A percentile compares a stretch with the other conserved stretches of the same genome.
These are phyloP conservation scores for Lepiota brunneoincarnata DNA, from an alignment of 768 basidiomycete genomes.

Conservation along the genomic window DNA sequence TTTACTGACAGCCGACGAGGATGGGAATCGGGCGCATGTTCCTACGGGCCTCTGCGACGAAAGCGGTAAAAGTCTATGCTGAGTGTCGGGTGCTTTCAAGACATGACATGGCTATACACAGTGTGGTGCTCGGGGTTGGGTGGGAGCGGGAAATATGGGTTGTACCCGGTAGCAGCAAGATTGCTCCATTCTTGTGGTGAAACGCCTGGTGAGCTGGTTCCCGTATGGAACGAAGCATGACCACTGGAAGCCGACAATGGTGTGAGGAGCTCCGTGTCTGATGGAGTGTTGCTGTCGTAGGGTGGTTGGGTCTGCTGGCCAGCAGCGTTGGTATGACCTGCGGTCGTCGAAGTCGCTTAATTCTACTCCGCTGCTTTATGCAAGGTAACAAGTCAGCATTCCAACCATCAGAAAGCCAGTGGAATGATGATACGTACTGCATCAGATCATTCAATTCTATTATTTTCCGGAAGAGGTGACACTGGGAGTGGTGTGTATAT, in stretches of 20 bases:
- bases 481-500: constrained; percentile 56
- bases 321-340: constrained; percentile 22
- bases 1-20: background rate
- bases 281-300: constrained; percentile 58
- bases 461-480: constrained; percentile 56
- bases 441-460: constrained; percentile 59
- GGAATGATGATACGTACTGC: constrained; percentile 49
- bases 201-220: constrained; percentile 41
- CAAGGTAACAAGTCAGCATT: background rate
- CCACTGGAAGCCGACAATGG: constrained; percentile 50
- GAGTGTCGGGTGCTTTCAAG: constrained; percentile 29
- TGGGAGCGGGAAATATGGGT: constrained; percentile 65
- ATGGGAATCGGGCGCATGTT: background rate
- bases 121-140: constrained; percentile 42
- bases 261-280: constrained; percentile 62
- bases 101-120: constrained; percentile 58
- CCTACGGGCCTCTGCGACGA: background rate
- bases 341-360: constrained; percentile 37
- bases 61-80: constrained; percentile 12
- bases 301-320: constrained; percentile 20
- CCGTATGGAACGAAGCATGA: constrained; percentile 42
- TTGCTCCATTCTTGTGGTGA: constrained; percentile 63
- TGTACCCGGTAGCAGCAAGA: constrained; percentile 54
- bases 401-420: constrained; percentile 8
- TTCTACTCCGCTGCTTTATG: constrained; percentile 44